Evolutionary conservation across 345 rosid genomes (phyloP), one percentile per base, ranked within the genome.

Genomic region (Populus deltoides): DNA sequence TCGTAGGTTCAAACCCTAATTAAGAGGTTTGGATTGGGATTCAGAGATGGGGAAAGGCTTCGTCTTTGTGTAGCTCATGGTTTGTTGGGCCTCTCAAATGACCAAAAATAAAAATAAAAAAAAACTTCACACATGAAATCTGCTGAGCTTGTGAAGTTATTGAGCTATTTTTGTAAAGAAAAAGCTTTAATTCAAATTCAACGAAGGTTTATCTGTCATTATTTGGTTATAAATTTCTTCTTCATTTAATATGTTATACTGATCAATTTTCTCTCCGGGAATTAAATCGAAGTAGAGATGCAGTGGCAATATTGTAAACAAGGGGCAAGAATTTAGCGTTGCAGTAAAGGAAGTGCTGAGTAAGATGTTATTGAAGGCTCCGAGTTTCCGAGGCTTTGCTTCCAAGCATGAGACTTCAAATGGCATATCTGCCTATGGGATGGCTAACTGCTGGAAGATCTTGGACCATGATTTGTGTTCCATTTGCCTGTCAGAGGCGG

Each of bases 391-490:
- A 66, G 89, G 88, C 38, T 89, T 83, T 73, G 85, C 81, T 10
- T 12, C 51, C 4, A 24, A 9, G 55, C 66, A 75, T 8, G 39
- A 59, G 62, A 33, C 70, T 13, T n/a, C 4, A 59, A 36, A 25
- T 2, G 88, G 69, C 24, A 17, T 41, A 8, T 31, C 81, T 27
- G 86, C 83, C 31, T 85, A 84, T 41, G 90, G 87, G 0, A 73
- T 89, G 70, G 90, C 85, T 24, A 81, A 67, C 66, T 88, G 89
- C 75, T 85, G 87, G 90, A 69, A 71, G 73, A 83, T 86, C 33
- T 68, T 88, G 74, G 86, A 85, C 57, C 36, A 31, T 1, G 79
- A 85, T 15, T 27, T 82, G 43, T 88, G 90, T 49, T 49, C 77
- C 13, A 4, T 68, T 5, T 89, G 92, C 82, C 81, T 89, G 55